These are phyloP conservation scores for Begonia fuchsioides DNA, from an alignment of 306 rosid species.

Conservation along the genomic window DNA sequence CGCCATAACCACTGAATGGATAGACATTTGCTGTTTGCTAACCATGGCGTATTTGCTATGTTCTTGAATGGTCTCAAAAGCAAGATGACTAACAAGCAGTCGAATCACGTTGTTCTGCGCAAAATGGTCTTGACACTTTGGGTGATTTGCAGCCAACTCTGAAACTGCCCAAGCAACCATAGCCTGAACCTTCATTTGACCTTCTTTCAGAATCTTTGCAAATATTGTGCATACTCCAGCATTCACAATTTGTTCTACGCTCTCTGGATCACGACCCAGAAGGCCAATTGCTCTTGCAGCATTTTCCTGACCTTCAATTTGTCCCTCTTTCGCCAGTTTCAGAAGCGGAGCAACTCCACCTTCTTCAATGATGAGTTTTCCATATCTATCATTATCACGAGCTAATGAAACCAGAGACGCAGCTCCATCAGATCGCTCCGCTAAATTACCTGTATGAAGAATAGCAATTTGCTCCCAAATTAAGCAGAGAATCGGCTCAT, in stretches of 20 bases:
- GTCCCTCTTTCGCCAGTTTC: slow-evolving; percentile 40
- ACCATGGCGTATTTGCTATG: slow-evolving; percentile 19
- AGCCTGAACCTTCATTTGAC: slow-evolving; percentile 48
- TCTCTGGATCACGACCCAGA: slow-evolving; percentile 39
- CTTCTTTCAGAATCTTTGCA: slow-evolving; percentile 52
- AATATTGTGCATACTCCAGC: slow-evolving; percentile 39
- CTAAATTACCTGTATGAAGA: slow-evolving; percentile 12
- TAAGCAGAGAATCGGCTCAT: slow-evolving; percentile 4
- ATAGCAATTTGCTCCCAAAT: slow-evolving; percentile 57
- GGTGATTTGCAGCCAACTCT: slow-evolving; percentile 23
- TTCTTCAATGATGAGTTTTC: slow-evolving; percentile 47
- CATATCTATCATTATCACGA: slow-evolving; percentile 18
- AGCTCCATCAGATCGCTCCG: slow-evolving; percentile 37
- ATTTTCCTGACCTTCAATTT: slow-evolving; percentile 40
- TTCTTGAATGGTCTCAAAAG: slow-evolving; percentile 39
- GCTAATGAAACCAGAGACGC: slow-evolving; percentile 45
- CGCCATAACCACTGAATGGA: slow-evolving; percentile 34
- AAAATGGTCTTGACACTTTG: too few species aligned
- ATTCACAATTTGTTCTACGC: slow-evolving; percentile 52
- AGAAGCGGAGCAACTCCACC: slow-evolving; percentile 45
- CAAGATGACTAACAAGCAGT: slow-evolving; percentile 63
- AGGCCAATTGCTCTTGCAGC: slow-evolving; percentile 21
- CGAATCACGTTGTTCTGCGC: slow-evolving; percentile 4
- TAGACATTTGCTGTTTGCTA: slow-evolving; percentile 23
- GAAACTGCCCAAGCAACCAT: slow-evolving; percentile 62